phyloP scores from a whole-genome alignment of 2,329 filamentous ascomycete species.

The Ceratocystiopsis minuta region DNA sequence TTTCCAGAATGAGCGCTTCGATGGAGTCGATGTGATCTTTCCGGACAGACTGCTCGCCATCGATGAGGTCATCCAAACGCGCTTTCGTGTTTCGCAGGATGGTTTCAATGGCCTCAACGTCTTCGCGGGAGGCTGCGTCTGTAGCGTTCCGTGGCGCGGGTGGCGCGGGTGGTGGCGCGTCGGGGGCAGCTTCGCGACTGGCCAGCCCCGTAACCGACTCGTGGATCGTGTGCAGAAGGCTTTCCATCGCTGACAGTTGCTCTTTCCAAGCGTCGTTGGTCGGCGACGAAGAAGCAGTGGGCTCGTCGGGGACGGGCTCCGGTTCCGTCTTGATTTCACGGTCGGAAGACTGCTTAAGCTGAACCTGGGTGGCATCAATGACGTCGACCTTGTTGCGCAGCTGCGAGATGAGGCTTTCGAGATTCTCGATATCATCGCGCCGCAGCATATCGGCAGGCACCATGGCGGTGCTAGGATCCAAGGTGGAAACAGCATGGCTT shows the following conservation, averaged over 20 bases:
- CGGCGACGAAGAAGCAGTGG: background rate
- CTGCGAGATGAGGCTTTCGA: conserved; percentile 69
- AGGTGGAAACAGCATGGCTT: conserved; percentile 30
- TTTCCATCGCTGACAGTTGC: conserved; percentile 25
- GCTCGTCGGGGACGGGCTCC: background rate
- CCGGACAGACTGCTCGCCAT: conserved; percentile 51
- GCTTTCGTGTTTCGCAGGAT: conserved; percentile 79
- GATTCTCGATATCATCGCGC: conserved; percentile 62
- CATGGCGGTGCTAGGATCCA: conserved; percentile 32
- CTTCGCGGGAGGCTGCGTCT: conserved; percentile 54
- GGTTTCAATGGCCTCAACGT: conserved; percentile 79
- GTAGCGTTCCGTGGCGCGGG: conserved; percentile 8
- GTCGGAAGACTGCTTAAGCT: background rate
- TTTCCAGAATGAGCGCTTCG: conserved; percentile 50
- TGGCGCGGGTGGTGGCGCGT: conserved; percentile 7
- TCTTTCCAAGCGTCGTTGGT: conserved; percentile 10
- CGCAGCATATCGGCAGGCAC: conserved; percentile 35
- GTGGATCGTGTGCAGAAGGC: conserved; percentile 29
- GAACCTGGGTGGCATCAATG: conserved; percentile 29
- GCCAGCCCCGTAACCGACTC: conserved; percentile 18
- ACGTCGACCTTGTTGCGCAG: conserved; percentile 71
- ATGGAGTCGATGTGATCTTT: conserved; percentile 49
- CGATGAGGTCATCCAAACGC: conserved; percentile 63
- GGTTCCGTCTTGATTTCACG: background rate
- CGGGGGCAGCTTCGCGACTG: conserved; percentile 8